Evolutionary conservation across 129 eudicot genomes (phyloP).

Genomic region (Saussurea involucrata): DNA sequence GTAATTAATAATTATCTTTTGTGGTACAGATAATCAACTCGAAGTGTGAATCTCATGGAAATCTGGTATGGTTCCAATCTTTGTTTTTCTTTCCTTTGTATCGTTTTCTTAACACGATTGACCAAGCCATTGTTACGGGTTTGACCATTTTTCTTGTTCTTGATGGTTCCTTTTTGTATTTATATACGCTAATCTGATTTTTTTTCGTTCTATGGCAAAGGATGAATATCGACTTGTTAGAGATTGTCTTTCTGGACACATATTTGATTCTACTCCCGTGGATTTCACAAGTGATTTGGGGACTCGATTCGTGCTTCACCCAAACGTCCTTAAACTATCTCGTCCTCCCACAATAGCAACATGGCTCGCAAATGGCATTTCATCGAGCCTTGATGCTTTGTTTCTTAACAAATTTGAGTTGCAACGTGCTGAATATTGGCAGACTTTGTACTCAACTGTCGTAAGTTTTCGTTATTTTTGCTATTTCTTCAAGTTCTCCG

Average conservation of each 20-base stretch:
- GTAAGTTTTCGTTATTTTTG: slow-evolving; percentile 48
- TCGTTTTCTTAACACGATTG: background rate
- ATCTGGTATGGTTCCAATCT: slow-evolving; percentile 43
- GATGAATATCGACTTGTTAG: slow-evolving; percentile 57
- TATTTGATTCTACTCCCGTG: slow-evolving; percentile 81
- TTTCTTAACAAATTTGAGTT: slow-evolving; percentile 73
- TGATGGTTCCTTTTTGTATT: background rate
- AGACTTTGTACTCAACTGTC: slow-evolving; percentile 67
- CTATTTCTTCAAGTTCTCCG: background rate
- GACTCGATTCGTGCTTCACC: slow-evolving; percentile 72
- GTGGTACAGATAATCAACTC: slow-evolving; percentile 68
- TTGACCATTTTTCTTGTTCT: background rate
- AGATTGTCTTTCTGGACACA: slow-evolving; percentile 79
- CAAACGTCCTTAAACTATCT: slow-evolving; percentile 58
- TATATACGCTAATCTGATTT: background rate
- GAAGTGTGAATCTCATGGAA: slow-evolving; percentile 40
- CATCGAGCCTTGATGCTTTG: slow-evolving; percentile 67
- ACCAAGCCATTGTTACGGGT: background rate
- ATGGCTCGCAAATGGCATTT: slow-evolving; percentile 63
- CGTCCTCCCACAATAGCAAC: slow-evolving; percentile 64
- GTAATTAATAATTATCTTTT: too few relatives aligned
- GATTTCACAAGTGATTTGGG: slow-evolving; percentile 91
- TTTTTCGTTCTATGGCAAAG: slow-evolving; percentile 38
- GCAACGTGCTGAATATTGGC: slow-evolving; percentile 98
- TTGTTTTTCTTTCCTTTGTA: background rate